Evolutionary conservation across 176 grass and related monocot genomes (phyloP).

Genomic region (Tillandsia fasciculata): DNA sequence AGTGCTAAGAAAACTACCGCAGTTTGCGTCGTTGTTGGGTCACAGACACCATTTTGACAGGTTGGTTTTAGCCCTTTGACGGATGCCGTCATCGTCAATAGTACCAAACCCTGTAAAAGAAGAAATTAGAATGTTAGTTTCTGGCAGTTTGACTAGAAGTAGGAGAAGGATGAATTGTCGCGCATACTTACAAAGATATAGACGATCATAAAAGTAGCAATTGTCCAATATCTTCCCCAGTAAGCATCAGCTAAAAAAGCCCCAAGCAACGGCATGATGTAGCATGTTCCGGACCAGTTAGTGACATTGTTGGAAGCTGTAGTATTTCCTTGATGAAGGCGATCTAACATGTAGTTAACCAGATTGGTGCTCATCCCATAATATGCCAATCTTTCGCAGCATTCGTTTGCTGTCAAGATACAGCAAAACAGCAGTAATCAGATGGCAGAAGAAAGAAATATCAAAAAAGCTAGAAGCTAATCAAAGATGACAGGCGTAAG

Average conservation of each 20-base stretch:
- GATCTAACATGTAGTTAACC: conserved; percentile 43
- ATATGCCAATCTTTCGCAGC: conserved; percentile 20
- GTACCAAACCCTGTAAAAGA: conserved; percentile 18
- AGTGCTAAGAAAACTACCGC: conserved; percentile 32
- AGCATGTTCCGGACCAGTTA: conserved; percentile 37
- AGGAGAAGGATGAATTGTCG: background rate
- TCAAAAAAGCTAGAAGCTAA: background rate
- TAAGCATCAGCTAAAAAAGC: conserved; percentile 50
- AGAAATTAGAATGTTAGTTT: background rate
- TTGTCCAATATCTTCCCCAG: conserved; percentile 48
- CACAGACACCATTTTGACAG: background rate
- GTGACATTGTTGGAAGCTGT: conserved; percentile 34
- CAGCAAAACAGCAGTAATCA: background rate
- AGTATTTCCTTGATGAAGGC: conserved; percentile 35
- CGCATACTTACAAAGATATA: conserved; percentile 20
- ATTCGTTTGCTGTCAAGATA: conserved; percentile 18
- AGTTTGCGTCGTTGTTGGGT: conserved; percentile 2
- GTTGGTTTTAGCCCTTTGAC: background rate
- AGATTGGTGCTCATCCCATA: conserved; percentile 39
- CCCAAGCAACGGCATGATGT: conserved; percentile 34
- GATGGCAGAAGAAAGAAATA: background rate
- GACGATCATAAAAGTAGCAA: conserved; percentile 26
- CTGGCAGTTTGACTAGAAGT: background rate
- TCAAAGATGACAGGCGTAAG: background rate
- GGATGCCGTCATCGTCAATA: conserved; percentile 28